Base-by-base conservation (phyloP, 2,329 filamentous ascomycete species). In the Sarocladiaceae sp. region DNA sequence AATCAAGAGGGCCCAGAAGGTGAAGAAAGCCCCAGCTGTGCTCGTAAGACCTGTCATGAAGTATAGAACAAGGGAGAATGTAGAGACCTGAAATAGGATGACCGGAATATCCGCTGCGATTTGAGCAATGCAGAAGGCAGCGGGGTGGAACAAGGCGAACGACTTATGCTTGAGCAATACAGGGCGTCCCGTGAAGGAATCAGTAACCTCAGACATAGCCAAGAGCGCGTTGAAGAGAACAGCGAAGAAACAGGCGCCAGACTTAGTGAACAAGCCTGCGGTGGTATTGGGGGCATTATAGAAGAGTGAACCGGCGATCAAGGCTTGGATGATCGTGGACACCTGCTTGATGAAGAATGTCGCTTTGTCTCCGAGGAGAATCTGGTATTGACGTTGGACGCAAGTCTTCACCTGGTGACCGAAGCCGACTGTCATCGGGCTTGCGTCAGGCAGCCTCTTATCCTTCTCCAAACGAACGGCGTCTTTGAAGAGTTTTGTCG, bases 281-380 rank as follows among this genome's bases (percentile, higher is more conserved):
- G 78, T 76, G 41, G 73, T 77, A 19, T 63, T 47, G 0, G 80
- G 72, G 0, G 80, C 75, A 45, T 80, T 70, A 61, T 85, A 86
- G 61, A 86, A 86, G 3, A 85, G 67, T 0, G 80, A 84, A 6
- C 81, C 82, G 2, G 73, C 68, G 46, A 85, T 75, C 4, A 86
- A 59, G 0, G 81, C 79, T 52, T 83, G 77, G 0, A 69, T 53
- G 6, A 84, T 54, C 2, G 74, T 80, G 0, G 73, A 70, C 4
- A 68, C 59, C 51, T 83, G 78, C 55, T 81, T 82, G 61, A 83
- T 78, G 48, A 80, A 51, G 31, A 83, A 77, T 0, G 78, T 80
- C 0, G 74, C 67, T 51, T 80, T 82, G 58, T 85, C 80, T 32
- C 80, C 80, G 68, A 73, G 76, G 2, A 85, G 53, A 21, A 84